Base-by-base conservation (phyloP, 768 basidiomycete species). In the Trametes punicea region DNA sequence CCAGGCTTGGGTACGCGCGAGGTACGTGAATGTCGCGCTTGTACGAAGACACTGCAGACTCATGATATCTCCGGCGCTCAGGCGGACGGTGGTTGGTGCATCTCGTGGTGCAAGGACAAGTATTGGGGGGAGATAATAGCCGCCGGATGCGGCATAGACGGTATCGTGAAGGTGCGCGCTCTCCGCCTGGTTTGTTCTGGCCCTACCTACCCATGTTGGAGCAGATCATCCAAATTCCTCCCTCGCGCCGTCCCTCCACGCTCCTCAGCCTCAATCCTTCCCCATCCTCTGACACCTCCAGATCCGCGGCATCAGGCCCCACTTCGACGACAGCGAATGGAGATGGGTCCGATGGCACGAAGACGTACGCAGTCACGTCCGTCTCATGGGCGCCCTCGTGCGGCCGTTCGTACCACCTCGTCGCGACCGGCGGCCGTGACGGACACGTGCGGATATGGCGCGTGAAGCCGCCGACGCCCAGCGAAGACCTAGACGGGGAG, bases 111-210 rank as follows among this genome's bases (percentile, higher is more conserved):
- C 71, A 92, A 93, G 66, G 97, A 98, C 64, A 79, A 81, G 57
- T 97, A 94, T 71, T 97, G 94, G 94, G 96, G 96, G 2, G 90
- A 94, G 67, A 66, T 96, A 18, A 76, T 98, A 46, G 93, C 93
- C 8, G 85, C 84, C 0, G 82, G 84, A 2, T 81, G 81, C 51
- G 94, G 93, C 1, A 77, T 81, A 1, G 81, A 76, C 55, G 89
- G 90, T 0, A 71, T 83, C 20, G 75, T 98, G 41, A 93, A 96
- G 70, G 93, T 94, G 39, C 51, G 76, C 57, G 10, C 15, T 23
- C 34, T 38, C 23, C 16, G 36, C 36, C 29, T 10, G 25, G 16
- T 30, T 25, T 18, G 6, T 18, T 46, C 50, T 30, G 59, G 36
- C 23, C 26, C 38, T n/a, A n/a, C n/a, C n/a, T n/a, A n/a, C n/a